A percentile compares a stretch with the other conserved stretches of the same genome.
Conservation (phyloP, 768 basidiomycete genomes). For the Termitomyces sp. region DNA sequence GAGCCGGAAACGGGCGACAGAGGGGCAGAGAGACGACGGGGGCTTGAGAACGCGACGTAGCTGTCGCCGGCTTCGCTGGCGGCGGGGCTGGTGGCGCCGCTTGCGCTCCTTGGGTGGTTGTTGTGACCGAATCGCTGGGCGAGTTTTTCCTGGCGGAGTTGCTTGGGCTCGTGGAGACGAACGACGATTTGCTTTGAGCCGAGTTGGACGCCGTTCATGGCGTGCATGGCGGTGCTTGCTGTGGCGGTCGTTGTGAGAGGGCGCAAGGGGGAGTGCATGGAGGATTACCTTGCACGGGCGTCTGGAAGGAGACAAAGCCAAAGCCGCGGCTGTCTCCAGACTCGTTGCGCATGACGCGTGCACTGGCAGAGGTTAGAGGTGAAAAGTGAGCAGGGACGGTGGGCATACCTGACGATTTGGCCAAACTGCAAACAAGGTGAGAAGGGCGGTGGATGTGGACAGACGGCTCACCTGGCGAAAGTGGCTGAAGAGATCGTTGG, state of each 20-base stretch:
- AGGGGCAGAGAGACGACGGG: slow-evolving; percentile 37
- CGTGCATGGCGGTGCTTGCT: slow-evolving; percentile 74
- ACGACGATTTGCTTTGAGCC: slow-evolving; percentile 82
- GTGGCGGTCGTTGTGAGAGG: not conserved
- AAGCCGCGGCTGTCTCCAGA: slow-evolving; percentile 79
- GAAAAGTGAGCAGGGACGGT: not conserved
- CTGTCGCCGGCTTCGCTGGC: slow-evolving; percentile 80
- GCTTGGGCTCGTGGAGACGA: slow-evolving; percentile 87
- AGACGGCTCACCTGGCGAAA: slow-evolving; percentile 64
- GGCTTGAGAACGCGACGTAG: slow-evolving; percentile 72
- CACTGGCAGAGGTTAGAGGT: slow-evolving; percentile 42
- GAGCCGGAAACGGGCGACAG: slow-evolving; percentile 31
- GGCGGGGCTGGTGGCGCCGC: slow-evolving; percentile 84
- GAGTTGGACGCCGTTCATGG: slow-evolving; percentile 74
- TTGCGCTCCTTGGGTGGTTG: slow-evolving; percentile 75
- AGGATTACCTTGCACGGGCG: slow-evolving; percentile 70
- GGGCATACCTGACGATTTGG: slow-evolving; percentile 75
- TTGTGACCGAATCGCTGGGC: slow-evolving; percentile 81
- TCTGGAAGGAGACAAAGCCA: slow-evolving; percentile 87
- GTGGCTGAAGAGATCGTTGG: slow-evolving; percentile 77
- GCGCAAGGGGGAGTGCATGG: not conserved
- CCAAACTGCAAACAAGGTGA: slow-evolving; percentile 57
- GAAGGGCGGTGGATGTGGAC: not conserved
- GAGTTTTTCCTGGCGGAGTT: slow-evolving; percentile 85
- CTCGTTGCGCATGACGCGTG: slow-evolving; percentile 91